Base-by-base conservation (phyloP, 306 rosid species). In the Rosa rugosa region DNA sequence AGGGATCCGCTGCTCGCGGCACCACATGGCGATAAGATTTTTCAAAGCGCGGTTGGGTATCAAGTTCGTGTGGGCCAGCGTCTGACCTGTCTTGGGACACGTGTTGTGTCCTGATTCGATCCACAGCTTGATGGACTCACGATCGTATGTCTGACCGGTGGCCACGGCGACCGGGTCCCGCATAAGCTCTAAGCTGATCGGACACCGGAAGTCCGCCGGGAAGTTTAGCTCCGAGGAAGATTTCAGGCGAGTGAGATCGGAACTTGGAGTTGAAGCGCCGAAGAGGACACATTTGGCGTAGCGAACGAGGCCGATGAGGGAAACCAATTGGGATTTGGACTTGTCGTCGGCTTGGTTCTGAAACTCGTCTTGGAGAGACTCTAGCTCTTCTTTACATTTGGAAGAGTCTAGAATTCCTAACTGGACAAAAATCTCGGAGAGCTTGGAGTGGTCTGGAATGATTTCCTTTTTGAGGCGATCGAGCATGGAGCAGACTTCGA, bases 101-200 rank as follows among this genome's bases (percentile, higher is more conserved):
- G 98, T 93, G 91, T 75, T 86, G 60, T 93, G 97, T 0, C 98
- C 98, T 0, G 99, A 82, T 22, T 91, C 98, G 57, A 93, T 84
- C 99, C 99, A 96, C 0, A 85, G 71, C 6, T 81, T 85, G 75
- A 96, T 96, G 0, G 94, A 89, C 2, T 75, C 90, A 0, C 94
- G 89, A 84, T 96, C 98, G 80, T 93, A 96, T 77, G 98, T 96
- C 88, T 96, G 99, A 18, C 99, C 99, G 0, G 99, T 96, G 3
- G 99, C 94, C 89, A 90, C 97, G 57, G 92, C 92, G 0, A 96
- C 99, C 0, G 99, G 99, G 27, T 93, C 97, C 17, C 83, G 83
- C 93, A 96, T 96, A 3, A 96, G 79, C 20, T 96, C 99, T 0
- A 96, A 81, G 8, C 85, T 91, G 4, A 96, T 93, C 54, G 99